Base-by-base conservation (phyloP, 192 early-diverging fungal species). In the Coemansia sp. region DNA sequence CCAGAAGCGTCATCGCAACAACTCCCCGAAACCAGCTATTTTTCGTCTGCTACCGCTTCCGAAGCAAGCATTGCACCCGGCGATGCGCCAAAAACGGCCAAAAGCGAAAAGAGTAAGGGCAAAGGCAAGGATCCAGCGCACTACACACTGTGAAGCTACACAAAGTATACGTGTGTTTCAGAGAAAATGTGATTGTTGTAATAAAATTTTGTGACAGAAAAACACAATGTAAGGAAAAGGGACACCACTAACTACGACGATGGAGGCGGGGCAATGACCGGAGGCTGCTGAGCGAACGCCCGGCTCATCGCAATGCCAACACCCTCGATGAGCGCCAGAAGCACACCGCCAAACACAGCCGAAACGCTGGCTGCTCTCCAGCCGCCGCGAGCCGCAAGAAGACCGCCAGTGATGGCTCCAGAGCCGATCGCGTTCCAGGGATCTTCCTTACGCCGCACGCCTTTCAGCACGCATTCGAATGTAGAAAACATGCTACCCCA, bases 401-500 rank as follows among this genome's bases (percentile, higher is more conserved):
- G 85, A 9, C 93, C 98, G 46, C 98, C 96, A 2, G 98, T 98
- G 52, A 95, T 87, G 54, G 92, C 92, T 60, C 98, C 98, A 19
- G 92, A 90, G 52, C 89, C 81, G 63, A 99, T 99, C 11, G 96
- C 85, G 81, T 99, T 99, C 97, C 97, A 99, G 19, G 94, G 90
- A 83, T 99, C 98, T 71, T 99, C 98, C 89, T 97, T 98, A 74
- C 94, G 93, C 78, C 98, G 88, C 36, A 98, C 79, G 58, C 90
- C 88, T 67, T 93, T 94, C 59, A 99, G 82, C 46, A 88, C 90
- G 77, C 98, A 99, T 75, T 99, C 98, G 67, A 95, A 94, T 5
- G 96, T 91, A 53, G 94, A 95, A 76, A 98, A 99, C 67, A 99
- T 87, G 50, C 95, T 94, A 69, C 96, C 95, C 98, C 98, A 99